phyloP scores from a whole-genome alignment of 345 rosid species.

The Citrus sinensis region DVS_A1.0 CM039162.1:10987001-10987500 shows the following conservation, averaged over 20 bases:
- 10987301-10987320: background rate
- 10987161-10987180: background rate
- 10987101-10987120: background rate
- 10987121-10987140: background rate
- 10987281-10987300: background rate
- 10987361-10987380: background rate
- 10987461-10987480: slow-evolving; percentile 89
- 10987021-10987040: background rate
- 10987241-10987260: background rate
- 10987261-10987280: background rate
- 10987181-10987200: background rate
- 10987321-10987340: background rate
- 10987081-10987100: background rate
- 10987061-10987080: background rate
- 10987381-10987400: background rate
- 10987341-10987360: background rate
- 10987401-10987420: background rate
- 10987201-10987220: background rate
- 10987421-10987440: slow-evolving; percentile 80
- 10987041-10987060: background rate
- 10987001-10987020: background rate
- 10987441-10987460: slow-evolving; percentile 94
- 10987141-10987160: background rate
- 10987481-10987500: slow-evolving; percentile 82
- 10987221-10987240: background rate